phyloP scores from a whole-genome alignment of 192 early-diverging fungal species.

The Ambispora gerdemannii region DNA sequence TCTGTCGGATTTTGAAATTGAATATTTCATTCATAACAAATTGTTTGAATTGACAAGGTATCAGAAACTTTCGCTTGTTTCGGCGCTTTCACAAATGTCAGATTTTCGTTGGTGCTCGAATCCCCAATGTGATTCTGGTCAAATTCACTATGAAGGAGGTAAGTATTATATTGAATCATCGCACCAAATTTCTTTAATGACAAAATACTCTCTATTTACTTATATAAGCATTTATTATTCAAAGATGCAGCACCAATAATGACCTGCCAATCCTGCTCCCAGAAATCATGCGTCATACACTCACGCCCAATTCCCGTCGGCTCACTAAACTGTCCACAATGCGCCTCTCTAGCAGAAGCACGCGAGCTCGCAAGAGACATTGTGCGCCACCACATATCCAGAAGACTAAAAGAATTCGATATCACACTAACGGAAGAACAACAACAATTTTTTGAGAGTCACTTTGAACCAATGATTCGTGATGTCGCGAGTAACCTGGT shows the following conservation, averaged over 20 bases:
- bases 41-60: not conserved
- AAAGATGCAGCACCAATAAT: constrained; percentile 25
- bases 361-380: not conserved
- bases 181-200: not conserved
- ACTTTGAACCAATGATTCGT: not conserved
- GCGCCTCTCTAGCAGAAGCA: not conserved
- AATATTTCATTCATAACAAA: not conserved
- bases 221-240: not conserved
- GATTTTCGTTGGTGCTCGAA: constrained; percentile 31
- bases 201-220: not conserved
- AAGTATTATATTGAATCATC: not conserved
- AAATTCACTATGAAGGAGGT: constrained; percentile 25
- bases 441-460: not conserved
- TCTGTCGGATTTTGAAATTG: not conserved
- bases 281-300: constrained; percentile 15
- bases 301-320: constrained; percentile 4
- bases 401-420: too few relatives aligned
- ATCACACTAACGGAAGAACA: not conserved
- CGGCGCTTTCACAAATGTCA: not conserved
- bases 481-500: not conserved
- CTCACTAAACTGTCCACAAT: constrained; percentile 9
- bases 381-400: too few relatives aligned
- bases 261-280: constrained; percentile 8
- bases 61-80: not conserved
- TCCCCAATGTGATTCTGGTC: constrained; percentile 10